These are phyloP conservation scores for Fusarium udum DNA, from an alignment of 2,329 filamentous ascomycete species.

Conservation along the genomic window DNA sequence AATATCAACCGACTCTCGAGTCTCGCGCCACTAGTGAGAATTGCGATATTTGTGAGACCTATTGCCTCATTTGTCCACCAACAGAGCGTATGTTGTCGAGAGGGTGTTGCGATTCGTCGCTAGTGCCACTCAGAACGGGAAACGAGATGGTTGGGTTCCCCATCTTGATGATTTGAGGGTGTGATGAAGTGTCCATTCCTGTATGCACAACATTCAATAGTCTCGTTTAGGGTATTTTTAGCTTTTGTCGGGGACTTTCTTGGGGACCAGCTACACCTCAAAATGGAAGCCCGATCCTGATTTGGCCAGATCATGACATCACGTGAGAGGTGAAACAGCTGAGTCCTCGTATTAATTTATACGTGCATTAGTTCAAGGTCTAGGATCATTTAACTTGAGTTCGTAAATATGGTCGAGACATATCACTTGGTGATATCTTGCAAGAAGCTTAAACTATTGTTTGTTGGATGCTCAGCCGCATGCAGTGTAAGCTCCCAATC, in stretches of 20 bases:
- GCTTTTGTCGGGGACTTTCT: neutral
- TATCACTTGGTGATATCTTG: too few relatives aligned
- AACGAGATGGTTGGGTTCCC: neutral
- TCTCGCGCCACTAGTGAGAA: neutral
- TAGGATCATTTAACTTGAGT: too few relatives aligned
- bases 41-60: neutral
- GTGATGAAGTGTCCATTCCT: neutral
- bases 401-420: too few relatives aligned
- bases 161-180: neutral
- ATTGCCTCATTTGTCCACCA: neutral
- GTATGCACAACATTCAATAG: slow-evolving; percentile 2
- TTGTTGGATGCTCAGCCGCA: neutral
- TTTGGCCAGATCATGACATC: neutral
- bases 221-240: slow-evolving; percentile 12
- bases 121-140: too few relatives aligned
- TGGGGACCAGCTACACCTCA: neutral
- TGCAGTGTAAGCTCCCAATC: neutral
- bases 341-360: neutral
- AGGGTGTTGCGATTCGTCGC: neutral
- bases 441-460: neutral
- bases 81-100: neutral
- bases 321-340: neutral
- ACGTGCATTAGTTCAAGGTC: neutral
- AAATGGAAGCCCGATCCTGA: neutral
- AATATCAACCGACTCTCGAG: neutral